Evolutionary conservation across 108 stramenopile genomes (phyloP).

Genomic region (Cyclotella cryptica): DNA sequence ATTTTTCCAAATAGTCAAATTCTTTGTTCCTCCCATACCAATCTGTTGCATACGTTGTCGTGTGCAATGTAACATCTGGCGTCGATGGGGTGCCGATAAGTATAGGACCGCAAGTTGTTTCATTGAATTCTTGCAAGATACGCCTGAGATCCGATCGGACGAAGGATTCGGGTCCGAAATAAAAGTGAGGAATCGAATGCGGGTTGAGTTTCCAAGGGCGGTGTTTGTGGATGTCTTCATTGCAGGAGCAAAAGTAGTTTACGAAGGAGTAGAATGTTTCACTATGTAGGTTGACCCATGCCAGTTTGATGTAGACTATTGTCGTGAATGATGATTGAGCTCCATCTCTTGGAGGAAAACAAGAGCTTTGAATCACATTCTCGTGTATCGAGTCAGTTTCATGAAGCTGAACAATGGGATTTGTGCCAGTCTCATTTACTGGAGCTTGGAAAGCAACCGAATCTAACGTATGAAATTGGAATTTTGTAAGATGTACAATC

Average conservation of each 20-base stretch:
- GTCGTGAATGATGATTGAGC: neutral
- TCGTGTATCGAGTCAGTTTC: neutral
- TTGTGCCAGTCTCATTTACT: no score
- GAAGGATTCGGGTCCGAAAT: constrained; percentile 5
- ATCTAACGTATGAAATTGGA: neutral
- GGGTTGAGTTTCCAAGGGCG: neutral
- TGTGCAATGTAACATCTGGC: neutral
- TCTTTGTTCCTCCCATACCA: constrained; percentile 1
- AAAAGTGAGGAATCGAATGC: constrained; percentile 6
- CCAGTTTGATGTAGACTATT: constrained; percentile 9
- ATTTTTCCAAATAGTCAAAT: neutral
- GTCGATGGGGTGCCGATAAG: neutral
- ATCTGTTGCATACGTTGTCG: constrained; percentile 12
- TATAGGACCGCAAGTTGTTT: constrained; percentile 14
- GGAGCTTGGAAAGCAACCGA: neutral
- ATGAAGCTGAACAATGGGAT: neutral
- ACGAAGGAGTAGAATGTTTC: constrained; percentile 19
- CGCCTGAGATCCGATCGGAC: neutral
- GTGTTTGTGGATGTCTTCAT: neutral
- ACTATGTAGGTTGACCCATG: constrained; percentile 8
- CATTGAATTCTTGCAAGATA: constrained; percentile 6
- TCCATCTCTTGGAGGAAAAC: neutral
- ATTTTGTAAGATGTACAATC: neutral
- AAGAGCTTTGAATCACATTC: neutral
- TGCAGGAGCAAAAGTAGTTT: constrained; percentile 11